Conservation (phyloP, 2,329 filamentous ascomycete genomes). For the Elsinoe fawcettii region DNA sequence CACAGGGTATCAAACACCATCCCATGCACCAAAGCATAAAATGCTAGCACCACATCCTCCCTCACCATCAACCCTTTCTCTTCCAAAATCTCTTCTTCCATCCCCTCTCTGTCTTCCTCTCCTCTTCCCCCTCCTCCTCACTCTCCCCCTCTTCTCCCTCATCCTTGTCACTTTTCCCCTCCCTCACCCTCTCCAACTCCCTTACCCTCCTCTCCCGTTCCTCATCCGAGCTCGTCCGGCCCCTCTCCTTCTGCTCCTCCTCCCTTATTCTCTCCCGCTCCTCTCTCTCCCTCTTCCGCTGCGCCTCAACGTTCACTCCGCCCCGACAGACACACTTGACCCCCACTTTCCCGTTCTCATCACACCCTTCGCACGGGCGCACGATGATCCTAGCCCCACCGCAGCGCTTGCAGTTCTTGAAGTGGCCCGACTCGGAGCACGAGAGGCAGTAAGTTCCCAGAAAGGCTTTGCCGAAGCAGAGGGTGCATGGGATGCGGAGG, state of each 20-base stretch:
- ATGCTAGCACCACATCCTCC: neutral
- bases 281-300: neutral
- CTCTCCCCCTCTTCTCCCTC: neutral
- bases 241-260: neutral
- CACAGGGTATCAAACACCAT: neutral
- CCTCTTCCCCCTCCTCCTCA: neutral
- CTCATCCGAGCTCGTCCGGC: neutral
- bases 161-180: neutral
- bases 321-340: neutral
- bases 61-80: neutral
- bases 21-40: neutral
- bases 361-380: neutral
- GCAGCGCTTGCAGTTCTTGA: neutral
- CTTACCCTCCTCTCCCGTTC: neutral
- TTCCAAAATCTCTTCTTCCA: neutral
- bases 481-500: neutral
- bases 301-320: neutral
- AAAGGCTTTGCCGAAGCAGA: neutral
- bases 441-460: neutral
- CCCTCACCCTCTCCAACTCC: neutral
- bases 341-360: neutral
- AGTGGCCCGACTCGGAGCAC: neutral
- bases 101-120: neutral
- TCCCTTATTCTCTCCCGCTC: neutral
- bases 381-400: neutral